A percentile compares a stretch with the other conserved stretches of the same genome.
Conservation (phyloP, 768 basidiomycete species). For the Flagelloscypha sp. region DNA sequence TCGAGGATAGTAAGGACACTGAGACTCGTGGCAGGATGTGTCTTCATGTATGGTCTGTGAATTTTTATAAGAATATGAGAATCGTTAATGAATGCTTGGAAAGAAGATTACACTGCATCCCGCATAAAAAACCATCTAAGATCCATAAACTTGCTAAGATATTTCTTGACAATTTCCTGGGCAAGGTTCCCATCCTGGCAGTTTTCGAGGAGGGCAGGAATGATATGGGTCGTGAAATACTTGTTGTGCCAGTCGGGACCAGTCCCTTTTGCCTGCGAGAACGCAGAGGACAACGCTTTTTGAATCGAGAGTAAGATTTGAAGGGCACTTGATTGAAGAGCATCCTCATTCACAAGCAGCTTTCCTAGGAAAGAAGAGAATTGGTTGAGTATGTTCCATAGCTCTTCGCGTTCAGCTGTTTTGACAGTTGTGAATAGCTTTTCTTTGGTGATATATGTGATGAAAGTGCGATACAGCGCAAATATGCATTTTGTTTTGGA, state of each 20-base stretch:
- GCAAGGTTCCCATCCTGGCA: conserved; percentile 33
- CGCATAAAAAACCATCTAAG: conserved; percentile 85
- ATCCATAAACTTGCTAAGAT: conserved; percentile 75
- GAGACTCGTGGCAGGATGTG: conserved; percentile 17
- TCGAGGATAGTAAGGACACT: conserved; percentile 26
- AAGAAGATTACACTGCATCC: conserved; percentile 49
- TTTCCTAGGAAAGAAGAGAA: conserved; percentile 65
- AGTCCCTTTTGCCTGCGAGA: conserved; percentile 23
- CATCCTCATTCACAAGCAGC: conserved; percentile 69
- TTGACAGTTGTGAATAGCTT: conserved; percentile 43
- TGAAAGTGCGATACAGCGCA: conserved; percentile 73
- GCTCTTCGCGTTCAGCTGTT: conserved; percentile 61
- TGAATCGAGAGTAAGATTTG: conserved; percentile 71
- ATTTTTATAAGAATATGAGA: conserved; percentile 25
- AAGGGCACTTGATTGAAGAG: conserved; percentile 29
- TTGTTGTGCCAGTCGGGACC: conserved; percentile 62
- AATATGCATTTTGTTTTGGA: conserved; percentile 76
- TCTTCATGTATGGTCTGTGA: conserved; percentile 12
- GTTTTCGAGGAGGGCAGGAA: conserved; percentile 34
- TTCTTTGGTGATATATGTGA: conserved; percentile 49
- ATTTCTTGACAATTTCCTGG: conserved; percentile 55
- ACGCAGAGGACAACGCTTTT: conserved; percentile 66
- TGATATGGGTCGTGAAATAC: conserved; percentile 60
- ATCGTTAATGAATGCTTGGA: conserved; percentile 1
- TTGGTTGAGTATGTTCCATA: conserved; percentile 63